These are phyloP conservation scores for Erythrophleum ivorense DNA, from an alignment of 331 rosid species.

Conservation along the genomic window DNA sequence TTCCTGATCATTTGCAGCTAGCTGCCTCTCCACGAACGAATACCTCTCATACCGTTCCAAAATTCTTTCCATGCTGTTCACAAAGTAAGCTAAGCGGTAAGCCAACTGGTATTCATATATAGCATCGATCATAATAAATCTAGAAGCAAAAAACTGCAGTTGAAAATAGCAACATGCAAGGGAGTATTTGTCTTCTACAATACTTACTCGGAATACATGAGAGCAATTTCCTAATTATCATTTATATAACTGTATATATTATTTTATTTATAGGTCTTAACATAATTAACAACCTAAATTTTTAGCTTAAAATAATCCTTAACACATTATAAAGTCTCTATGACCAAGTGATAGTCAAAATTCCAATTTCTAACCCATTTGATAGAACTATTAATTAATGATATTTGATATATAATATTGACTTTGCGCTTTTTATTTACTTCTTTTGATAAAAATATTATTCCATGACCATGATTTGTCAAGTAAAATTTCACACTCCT, in stretches of 20 bases:
- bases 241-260: no score
- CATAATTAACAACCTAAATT: no score
- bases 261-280: no score
- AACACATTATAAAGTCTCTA: no score
- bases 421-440: background rate
- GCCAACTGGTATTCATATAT: background rate
- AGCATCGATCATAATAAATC: background rate
- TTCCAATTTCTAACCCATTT: no score
- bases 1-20: constrained; percentile 46
- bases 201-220: background rate
- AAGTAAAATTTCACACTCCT: background rate
- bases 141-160: background rate
- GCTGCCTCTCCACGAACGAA: constrained; percentile 74
- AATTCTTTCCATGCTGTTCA: constrained; percentile 79
- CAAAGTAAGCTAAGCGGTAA: constrained; percentile 5
- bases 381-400: no score
- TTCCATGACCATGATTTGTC: background rate
- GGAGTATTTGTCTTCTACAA: no score
- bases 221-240: background rate
- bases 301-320: no score
- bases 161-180: background rate
- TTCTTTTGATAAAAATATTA: background rate
- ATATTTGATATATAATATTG: background rate
- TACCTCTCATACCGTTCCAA: constrained; percentile 91
- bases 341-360: background rate